phyloP scores from a whole-genome alignment of 768 basidiomycete species.

The Boletus subcaerulescens region DNA sequence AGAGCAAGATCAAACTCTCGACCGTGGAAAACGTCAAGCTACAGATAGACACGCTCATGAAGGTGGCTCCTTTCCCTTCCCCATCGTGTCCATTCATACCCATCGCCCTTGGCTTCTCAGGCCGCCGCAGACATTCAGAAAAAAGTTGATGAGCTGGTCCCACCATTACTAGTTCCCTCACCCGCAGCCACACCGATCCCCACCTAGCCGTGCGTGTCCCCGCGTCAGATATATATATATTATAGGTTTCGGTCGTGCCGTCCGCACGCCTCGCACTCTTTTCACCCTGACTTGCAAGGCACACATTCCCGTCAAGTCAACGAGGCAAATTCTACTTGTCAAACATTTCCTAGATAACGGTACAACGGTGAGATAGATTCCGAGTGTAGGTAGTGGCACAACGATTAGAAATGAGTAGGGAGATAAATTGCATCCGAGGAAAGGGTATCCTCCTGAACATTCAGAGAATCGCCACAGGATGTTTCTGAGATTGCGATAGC shows the following conservation, averaged over 20 bases:
- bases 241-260: constrained; percentile 2
- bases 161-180: constrained; percentile 34
- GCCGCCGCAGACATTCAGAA: constrained; percentile 70
- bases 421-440: constrained; percentile 17
- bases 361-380: constrained; percentile 30
- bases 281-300: constrained; percentile 4
- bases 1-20: constrained; percentile 68
- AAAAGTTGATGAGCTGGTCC: constrained; percentile 68
- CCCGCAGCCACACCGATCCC: constrained; percentile 26
- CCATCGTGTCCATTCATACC: constrained; percentile 2
- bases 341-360: constrained; percentile 28
- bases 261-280: background rate
- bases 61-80: constrained; percentile 41
- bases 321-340: constrained; percentile 16
- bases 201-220: constrained; percentile 7
- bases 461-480: constrained; percentile 16
- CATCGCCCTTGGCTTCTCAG: constrained; percentile 36
- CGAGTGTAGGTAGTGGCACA: constrained; percentile 20
- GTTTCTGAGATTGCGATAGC: constrained; percentile 16
- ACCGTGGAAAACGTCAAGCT: constrained; percentile 76
- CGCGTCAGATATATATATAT: background rate
- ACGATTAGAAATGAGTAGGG: constrained; percentile 17
- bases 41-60: constrained; percentile 74
- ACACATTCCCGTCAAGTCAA: constrained; percentile 1
- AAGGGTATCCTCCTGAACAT: constrained; percentile 28